Percentiles rank a stretch among this genome's conserved stretches.
phyloP scores from a whole-genome alignment of 139 green algal species.

The Chlorella sp. region DNA sequence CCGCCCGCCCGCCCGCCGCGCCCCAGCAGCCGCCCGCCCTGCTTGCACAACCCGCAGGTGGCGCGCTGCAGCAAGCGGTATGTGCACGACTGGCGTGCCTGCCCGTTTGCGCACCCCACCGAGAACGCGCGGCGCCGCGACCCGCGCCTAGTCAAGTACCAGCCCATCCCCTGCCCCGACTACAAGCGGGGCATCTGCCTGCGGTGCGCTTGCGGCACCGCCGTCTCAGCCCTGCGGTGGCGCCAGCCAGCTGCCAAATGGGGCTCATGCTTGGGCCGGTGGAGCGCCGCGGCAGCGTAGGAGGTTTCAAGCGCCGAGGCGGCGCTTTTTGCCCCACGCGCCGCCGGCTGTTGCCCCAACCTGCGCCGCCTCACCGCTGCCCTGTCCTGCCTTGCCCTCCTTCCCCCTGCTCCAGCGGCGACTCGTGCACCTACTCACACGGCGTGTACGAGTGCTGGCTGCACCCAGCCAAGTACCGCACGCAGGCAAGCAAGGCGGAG shows the following conservation, averaged over 20 bases:
- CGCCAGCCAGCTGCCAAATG: too few species aligned
- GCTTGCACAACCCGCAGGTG: conserved; percentile 62
- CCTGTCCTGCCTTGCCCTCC: not conserved
- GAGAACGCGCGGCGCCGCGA: conserved; percentile 96
- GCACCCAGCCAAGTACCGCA: conserved; percentile 89
- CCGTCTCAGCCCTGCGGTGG: too few species aligned
- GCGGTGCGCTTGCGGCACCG: not conserved
- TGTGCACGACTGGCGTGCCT: conserved; percentile 96
- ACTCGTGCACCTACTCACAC: conserved; percentile 87
- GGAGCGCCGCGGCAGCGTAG: too few species aligned
- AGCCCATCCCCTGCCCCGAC: conserved; percentile 91
- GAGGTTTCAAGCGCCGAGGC: too few species aligned
- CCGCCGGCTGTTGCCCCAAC: not conserved
- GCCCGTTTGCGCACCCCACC: conserved; percentile 96
- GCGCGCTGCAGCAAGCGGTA: conserved; percentile 84
- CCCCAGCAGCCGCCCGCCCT: too few species aligned
- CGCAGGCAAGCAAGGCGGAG: conserved; percentile 2
- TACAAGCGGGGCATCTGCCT: conserved; percentile 85
- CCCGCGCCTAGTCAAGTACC: conserved; percentile 89
- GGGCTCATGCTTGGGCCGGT: too few species aligned
- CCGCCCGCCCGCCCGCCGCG: too few species aligned
- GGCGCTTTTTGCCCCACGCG: too few species aligned
- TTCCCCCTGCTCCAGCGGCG: conserved; percentile 55
- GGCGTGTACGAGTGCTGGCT: conserved; percentile 95
- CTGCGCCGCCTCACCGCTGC: too few species aligned